These are phyloP conservation scores for Mycena haematopus DNA, from an alignment of 768 basidiomycete species.

Conservation along the genomic window DNA sequence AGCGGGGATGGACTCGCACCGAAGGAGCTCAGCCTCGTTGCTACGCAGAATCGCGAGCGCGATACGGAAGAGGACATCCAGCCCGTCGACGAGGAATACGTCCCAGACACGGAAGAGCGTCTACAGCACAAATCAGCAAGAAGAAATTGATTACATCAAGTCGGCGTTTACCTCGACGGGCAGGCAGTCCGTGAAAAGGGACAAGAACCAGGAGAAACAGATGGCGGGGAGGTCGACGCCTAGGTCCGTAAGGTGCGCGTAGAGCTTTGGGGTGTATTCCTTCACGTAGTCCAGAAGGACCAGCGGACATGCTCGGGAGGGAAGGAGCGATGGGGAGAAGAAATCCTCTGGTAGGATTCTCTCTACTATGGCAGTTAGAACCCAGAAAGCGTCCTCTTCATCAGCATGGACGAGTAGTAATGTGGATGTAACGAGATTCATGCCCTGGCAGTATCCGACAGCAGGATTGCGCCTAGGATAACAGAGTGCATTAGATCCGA, in stretches of 20 bases:
- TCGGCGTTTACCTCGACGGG: slow-evolving; percentile 80
- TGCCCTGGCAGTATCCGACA: slow-evolving; percentile 95
- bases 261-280: slow-evolving; percentile 76
- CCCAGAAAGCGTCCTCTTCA: slow-evolving; percentile 98
- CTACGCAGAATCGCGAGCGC: slow-evolving; percentile 85
- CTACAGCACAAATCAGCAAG: slow-evolving; percentile 45
- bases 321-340: slow-evolving; percentile 90
- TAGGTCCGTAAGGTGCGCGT: slow-evolving; percentile 75
- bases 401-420: slow-evolving; percentile 91
- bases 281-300: slow-evolving; percentile 90
- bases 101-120: slow-evolving; percentile 98
- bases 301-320: slow-evolving; percentile 92
- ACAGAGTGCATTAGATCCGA: background rate
- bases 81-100: slow-evolving; percentile 90
- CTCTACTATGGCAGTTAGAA: slow-evolving; percentile 87
- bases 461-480: slow-evolving; percentile 81
- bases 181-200: slow-evolving; percentile 93
- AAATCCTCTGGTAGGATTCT: slow-evolving; percentile 90
- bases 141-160: background rate
- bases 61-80: slow-evolving; percentile 90
- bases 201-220: slow-evolving; percentile 98
- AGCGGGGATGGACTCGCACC: slow-evolving; percentile 84
- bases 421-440: slow-evolving; percentile 96
- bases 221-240: slow-evolving; percentile 93
- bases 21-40: slow-evolving; percentile 84